Base-by-base conservation (phyloP, 2,329 filamentous ascomycete genomes). In the Neospermospora avenae region DNA sequence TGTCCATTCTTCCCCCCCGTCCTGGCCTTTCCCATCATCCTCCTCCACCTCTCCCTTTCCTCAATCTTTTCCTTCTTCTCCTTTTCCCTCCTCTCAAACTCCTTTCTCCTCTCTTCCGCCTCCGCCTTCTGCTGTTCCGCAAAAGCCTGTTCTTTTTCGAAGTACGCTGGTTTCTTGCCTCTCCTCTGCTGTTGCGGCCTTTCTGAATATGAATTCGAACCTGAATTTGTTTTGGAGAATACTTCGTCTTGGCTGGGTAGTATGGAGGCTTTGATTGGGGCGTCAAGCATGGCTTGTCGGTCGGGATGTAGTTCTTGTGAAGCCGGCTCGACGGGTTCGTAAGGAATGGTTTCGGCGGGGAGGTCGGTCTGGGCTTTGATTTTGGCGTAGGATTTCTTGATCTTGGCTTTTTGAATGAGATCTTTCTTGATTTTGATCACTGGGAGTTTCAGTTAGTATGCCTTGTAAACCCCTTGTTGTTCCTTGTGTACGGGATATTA, bases 341-440 rank as follows among this genome's bases (percentile, higher is more conserved):
- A 31, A 1, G 61, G 54, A 37, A 55, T 57, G n/a, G 60, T 51
- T 20, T 48, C 52, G 16, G 69, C 63, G 56, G 71, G 63, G 49
- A 59, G 53, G 7, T 68, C 64, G 60, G 73, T 70, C 56, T 68
- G 68, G 42, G 85, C 86, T 75, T 93, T 93, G 65, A 96, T 79
- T 75, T 96, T 97, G 64, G 89, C 89, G 73, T 96, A 97, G 44
- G 89, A 84, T 75, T 96, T 96, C 77, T 93, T 95, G 64, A 96
- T 81, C 76, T 97, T 96, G 62, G 93, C 92, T 74, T 95, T 96
- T 74, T 92, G 85, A 69, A 98, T 97, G 58, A 96, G 79, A 66
- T 90, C 85, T 66, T 88, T 83, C 76, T 98, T 98, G 71, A 96
- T 95, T 75, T 93, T 93, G 74, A 90, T 86, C 60, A 90, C 90